Evolutionary conservation across 257 asterid genomes (phyloP).

Genomic region (Knoxia roxburghii): DNA sequence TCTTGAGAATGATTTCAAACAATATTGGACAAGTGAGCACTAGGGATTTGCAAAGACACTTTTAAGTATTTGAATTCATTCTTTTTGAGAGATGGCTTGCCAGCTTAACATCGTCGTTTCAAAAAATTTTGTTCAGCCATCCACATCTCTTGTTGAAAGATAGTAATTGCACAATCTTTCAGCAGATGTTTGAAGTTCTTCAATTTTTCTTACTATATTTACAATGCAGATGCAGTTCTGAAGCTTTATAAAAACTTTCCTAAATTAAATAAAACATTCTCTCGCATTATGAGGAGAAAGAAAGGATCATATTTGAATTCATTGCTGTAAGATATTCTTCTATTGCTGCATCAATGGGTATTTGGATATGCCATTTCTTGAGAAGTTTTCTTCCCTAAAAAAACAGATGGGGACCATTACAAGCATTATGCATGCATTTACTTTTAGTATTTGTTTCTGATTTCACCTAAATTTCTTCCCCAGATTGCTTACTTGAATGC

Average conservation of each 20-base stretch:
- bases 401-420: too few species aligned
- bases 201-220: background rate
- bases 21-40: slow-evolving; percentile 80
- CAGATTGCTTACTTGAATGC: slow-evolving; percentile 93
- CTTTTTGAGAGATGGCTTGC: background rate
- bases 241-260: background rate
- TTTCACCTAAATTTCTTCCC: slow-evolving; percentile 10
- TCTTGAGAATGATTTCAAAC: slow-evolving; percentile 88
- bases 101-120: background rate
- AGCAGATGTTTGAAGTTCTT: background rate
- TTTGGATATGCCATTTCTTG: too few species aligned
- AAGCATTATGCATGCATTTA: background rate
- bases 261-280: background rate
- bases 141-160: background rate
- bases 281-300: background rate
- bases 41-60: background rate
- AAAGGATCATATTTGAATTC: too few species aligned
- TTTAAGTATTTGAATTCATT: background rate
- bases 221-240: background rate
- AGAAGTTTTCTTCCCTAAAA: too few species aligned
- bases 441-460: background rate
- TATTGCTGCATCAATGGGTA: too few species aligned
- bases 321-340: too few species aligned
- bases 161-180: background rate
- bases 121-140: background rate